Evolutionary conservation across 2,329 filamentous ascomycete genomes (phyloP).

Genomic region (Penicillium sp.): DNA sequence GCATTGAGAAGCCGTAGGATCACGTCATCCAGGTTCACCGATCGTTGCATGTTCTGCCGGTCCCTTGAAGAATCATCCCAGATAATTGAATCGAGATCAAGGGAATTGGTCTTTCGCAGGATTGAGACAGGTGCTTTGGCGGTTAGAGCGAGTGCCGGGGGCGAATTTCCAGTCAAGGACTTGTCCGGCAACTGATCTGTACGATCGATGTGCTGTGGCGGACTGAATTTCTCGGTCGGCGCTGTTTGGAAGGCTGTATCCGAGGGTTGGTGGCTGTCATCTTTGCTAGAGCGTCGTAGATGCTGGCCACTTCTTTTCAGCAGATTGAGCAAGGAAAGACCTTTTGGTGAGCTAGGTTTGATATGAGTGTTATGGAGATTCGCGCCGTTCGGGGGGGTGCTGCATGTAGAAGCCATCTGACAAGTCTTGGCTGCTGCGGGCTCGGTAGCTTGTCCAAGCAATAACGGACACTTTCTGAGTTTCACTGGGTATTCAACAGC

Average conservation of each 20-base stretch:
- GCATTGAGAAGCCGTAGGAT: neutral
- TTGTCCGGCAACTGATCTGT: neutral
- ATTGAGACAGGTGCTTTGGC: slow-evolving; percentile 3
- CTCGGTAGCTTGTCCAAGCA: neutral
- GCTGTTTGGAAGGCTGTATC: neutral
- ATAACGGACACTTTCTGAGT: neutral
- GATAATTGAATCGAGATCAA: slow-evolving; percentile 13
- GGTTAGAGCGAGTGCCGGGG: neutral
- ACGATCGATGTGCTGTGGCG: neutral
- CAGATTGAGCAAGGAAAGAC: neutral
- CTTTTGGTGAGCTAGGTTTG: neutral
- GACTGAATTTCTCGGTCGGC: slow-evolving; percentile 1
- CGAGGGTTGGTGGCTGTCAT: neutral
- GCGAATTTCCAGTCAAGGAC: neutral
- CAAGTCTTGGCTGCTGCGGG: neutral
- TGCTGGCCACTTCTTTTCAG: slow-evolving; percentile 6
- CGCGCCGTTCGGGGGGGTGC: neutral
- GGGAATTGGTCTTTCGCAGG: slow-evolving; percentile 8
- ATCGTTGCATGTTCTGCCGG: slow-evolving; percentile 17
- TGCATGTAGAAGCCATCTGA: neutral
- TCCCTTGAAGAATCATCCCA: slow-evolving; percentile 12
- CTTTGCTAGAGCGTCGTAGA: slow-evolving; percentile 8
- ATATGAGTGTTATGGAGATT: neutral
- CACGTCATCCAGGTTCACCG: neutral
- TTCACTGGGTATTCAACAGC: neutral